Conservation (phyloP, 768 basidiomycete species). For the Suillus subalutaceus region DNA sequence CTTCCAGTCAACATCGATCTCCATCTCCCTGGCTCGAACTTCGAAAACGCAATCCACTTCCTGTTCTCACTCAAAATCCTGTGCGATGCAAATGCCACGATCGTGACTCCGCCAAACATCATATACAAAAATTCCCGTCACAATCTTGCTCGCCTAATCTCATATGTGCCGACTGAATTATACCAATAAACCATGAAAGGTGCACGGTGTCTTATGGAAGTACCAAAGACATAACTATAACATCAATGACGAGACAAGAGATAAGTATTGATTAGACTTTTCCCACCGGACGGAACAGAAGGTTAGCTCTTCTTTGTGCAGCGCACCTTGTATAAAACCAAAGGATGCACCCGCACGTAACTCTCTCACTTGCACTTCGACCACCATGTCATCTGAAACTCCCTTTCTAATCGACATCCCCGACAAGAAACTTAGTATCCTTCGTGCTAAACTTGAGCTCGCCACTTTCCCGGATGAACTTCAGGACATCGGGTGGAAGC, state of each 20-base stretch:
- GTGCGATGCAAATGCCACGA: not conserved
- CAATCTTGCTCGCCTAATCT: not conserved
- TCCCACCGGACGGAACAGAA: not conserved
- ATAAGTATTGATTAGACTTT: not conserved
- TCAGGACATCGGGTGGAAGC: conserved; percentile 50
- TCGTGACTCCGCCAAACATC: not conserved
- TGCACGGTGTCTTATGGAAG: conserved; percentile 4
- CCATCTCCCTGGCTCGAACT: not conserved
- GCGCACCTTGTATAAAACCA: not conserved
- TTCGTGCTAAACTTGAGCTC: conserved; percentile 51
- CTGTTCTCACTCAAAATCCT: not conserved
- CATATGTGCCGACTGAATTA: not conserved
- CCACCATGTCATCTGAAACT: conserved; percentile 34
- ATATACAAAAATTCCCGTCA: not conserved
- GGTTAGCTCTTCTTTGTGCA: not conserved
- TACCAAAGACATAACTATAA: not conserved
- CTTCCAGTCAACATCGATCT: not conserved
- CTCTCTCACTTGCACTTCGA: not conserved
- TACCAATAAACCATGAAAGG: not conserved
- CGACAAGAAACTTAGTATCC: conserved; percentile 40
- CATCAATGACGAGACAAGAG: not conserved
- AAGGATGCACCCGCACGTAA: not conserved
- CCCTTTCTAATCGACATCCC: conserved; percentile 54
- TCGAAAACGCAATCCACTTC: not conserved
- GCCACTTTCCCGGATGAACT: conserved; percentile 59